phyloP scores from a whole-genome alignment of 208 protist genomes.

The Leishmania turanica region DNA sequence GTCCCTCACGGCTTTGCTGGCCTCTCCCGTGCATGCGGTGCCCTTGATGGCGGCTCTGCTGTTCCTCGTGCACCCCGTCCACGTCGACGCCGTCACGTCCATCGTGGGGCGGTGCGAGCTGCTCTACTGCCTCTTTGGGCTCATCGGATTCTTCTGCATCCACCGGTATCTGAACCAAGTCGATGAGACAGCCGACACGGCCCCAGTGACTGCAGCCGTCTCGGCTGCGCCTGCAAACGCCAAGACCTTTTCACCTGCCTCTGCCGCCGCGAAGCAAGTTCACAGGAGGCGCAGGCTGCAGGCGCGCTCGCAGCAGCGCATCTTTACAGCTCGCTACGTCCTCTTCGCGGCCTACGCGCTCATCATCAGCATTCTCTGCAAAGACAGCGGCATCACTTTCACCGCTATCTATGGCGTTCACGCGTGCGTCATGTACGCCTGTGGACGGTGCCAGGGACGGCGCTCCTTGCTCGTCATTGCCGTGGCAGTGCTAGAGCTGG shows the following conservation, averaged over 20 bases:
- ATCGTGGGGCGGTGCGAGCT: conserved; percentile 84
- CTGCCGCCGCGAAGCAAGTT: too few species aligned
- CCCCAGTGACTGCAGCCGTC: not conserved
- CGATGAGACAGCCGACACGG: not conserved
- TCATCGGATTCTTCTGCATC: conserved; percentile 47
- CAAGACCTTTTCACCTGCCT: too few species aligned
- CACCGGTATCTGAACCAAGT: conserved; percentile 35
- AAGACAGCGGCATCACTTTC: conserved; percentile 85
- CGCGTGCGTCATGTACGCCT: conserved; percentile 42
- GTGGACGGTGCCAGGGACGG: conserved; percentile 22
- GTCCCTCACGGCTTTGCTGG: conserved; percentile 13
- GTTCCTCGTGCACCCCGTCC: conserved; percentile 83
- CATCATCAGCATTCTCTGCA: too few species aligned
- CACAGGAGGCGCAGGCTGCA: too few species aligned
- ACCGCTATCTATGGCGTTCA: conserved; percentile 55
- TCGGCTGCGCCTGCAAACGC: too few species aligned
- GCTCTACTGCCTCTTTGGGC: conserved; percentile 67
- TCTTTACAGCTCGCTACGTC: too few species aligned
- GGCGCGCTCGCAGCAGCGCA: too few species aligned
- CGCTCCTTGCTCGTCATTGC: too few species aligned
- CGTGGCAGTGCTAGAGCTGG: too few species aligned
- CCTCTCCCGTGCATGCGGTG: conserved; percentile 19
- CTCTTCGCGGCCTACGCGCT: too few species aligned
- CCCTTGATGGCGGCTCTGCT: conserved; percentile 51
- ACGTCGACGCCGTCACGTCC: conserved; percentile 81